Base-by-base conservation (phyloP, 192 early-diverging fungal genomes). In the Backusella liffmaniae region DNA sequence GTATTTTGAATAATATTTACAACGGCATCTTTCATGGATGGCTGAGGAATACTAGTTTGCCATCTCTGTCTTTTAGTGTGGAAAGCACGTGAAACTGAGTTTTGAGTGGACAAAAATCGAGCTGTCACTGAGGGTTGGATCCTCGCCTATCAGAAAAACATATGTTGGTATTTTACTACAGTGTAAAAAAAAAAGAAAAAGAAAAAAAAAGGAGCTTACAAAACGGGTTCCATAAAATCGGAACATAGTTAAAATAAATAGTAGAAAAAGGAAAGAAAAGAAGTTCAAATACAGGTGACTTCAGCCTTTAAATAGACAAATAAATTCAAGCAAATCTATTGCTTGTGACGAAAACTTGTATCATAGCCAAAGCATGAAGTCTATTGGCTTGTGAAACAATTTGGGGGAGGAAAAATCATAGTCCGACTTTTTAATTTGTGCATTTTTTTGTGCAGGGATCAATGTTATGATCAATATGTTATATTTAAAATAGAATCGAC, bases 1-100 rank as follows among this genome's bases (percentile, higher is more conserved):
- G 94, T 94, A 87, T 97, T 97, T 87, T 97, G 96, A 67, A 99
- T 86, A 82, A 99, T 96, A 88, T 97, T 98, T 76, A 90, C 90
- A 65, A 99, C 98, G 21, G 96, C 98, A 83, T 99, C 93, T 82
- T 99, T 93, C 46, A 93, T 94, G 2, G 93, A 90, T 1, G 90
- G 90, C 37, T 91, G 85, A 21, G 88, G 79, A 30, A 75, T 16
- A 15, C 73, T 73, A 21, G 70, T 62, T 35, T 77, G 78, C 73
- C 75, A 72, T 9, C 75, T 46, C 51, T 76, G 78, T 34, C 77
- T 79, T 51, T 80, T 80, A 41, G 73, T 80, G 0, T 70, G 37
- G 4, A 77, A 23, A 32, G 73, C 76, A 36, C 72, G 74, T 4
- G 78, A 69, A 16, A 73, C 72, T n/a, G 80, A 76, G 41, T 34